phyloP scores from a whole-genome alignment of 2,329 filamentous ascomycete genomes.

The Neopestalotiopsis sp. region DNA sequence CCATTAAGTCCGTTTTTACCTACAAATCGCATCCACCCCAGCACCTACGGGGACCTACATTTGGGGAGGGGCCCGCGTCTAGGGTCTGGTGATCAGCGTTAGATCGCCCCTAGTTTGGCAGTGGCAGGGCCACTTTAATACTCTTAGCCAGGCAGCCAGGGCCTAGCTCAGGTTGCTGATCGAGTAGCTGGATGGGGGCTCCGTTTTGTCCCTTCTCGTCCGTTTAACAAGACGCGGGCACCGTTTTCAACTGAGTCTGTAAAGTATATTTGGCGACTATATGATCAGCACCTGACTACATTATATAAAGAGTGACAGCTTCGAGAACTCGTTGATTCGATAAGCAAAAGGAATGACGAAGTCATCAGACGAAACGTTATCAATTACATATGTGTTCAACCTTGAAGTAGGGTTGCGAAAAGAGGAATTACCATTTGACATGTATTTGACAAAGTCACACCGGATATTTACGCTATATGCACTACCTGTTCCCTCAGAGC shows the following conservation, averaged over 20 bases:
- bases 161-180: not conserved
- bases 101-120: slow-evolving; percentile 8
- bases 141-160: not conserved
- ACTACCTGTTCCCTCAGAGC: too few relatives aligned
- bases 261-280: too few relatives aligned
- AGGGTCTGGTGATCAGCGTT: slow-evolving; percentile 14
- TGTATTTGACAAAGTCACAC: too few relatives aligned
- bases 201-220: not conserved
- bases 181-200: not conserved
- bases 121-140: slow-evolving; percentile 1
- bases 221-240: not conserved
- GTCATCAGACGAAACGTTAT: too few relatives aligned
- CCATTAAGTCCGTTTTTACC: not conserved
- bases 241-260: not conserved
- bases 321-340: too few relatives aligned
- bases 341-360: too few relatives aligned
- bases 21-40: not conserved
- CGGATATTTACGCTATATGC: too few relatives aligned
- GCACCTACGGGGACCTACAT: slow-evolving; percentile 2
- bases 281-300: too few relatives aligned
- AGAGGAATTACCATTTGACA: too few relatives aligned
- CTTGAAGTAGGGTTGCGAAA: too few relatives aligned
- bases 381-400: too few relatives aligned
- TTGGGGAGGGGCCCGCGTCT: not conserved
- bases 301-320: too few relatives aligned